Base-by-base conservation (phyloP, 2,329 filamentous ascomycete genomes). In the Sporothrix mexicana region DNA sequence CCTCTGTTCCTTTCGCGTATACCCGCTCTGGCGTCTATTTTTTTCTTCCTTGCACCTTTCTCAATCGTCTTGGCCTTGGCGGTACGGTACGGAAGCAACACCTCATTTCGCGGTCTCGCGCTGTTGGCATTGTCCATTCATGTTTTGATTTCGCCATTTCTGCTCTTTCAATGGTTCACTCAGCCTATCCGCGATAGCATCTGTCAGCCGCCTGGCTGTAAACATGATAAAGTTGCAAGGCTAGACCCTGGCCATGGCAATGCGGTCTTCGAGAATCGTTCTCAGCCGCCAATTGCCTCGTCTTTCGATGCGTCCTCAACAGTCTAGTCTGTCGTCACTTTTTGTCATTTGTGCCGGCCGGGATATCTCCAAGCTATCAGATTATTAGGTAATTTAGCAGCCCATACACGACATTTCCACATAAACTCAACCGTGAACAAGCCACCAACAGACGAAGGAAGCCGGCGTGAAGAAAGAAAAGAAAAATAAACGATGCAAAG, bases 161-260 rank as follows among this genome's bases (percentile, higher is more conserved):
- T 43, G 36, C 6, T 20, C 13, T n/a, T 47, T 64, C 8, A 17
- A 30, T 47, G 3, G 47, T 45, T 25, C n/a, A 36, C 17, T 17
- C 17, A n/a, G 15, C 30, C 59, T 62, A 62, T 64, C 61, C 61
- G 61, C 7, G 61, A 64, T 64, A 64, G 57, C 57, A 62, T 43
- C 30, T 55, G 51, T 23, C 51, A n/a, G 51, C n/a, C n/a, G n/a
- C n/a, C n/a, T 55, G 20, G 8, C 20, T 59, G 55, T 15, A 9
- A 20, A 41, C 3, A 62, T 6, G 15, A 9, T 23, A 23, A 20
- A 3, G n/a, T n/a, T n/a, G n/a, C n/a, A n/a, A 57, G 55, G 55
- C 55, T 57, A 30, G 23, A 25, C 55, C 30, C 13, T 57, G 55
- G 23, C 55, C 55, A 25, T 25, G 53, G n/a, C 53, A 23, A 25